These are phyloP conservation scores for thale cress (Arabidopsis thaliana) DNA, from an alignment of 345 rosid species.

Conservation along the genomic window DNA sequence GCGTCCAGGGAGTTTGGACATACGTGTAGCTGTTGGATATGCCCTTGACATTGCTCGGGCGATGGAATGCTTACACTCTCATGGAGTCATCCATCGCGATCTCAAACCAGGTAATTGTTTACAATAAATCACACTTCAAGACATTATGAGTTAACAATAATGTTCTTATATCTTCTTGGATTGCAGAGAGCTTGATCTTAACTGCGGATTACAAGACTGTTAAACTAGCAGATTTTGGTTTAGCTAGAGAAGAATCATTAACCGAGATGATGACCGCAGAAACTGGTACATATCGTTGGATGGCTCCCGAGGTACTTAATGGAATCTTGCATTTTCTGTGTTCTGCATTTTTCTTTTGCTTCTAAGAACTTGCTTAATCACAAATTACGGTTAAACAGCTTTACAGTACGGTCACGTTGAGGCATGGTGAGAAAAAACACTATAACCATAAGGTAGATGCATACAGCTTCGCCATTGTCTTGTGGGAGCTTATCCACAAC, in stretches of 20 bases:
- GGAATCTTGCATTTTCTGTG: constrained; percentile 8
- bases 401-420: constrained; percentile 93
- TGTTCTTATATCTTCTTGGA: neutral
- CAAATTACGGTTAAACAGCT: constrained; percentile 54
- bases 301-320: constrained; percentile 92
- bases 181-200: constrained; percentile 83
- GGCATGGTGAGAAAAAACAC: constrained; percentile 97
- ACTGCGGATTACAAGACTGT: constrained; percentile 84
- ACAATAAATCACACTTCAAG: neutral
- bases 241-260: constrained; percentile 96
- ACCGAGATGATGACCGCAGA: constrained; percentile 99
- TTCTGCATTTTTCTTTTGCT: constrained; percentile 3
- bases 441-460: constrained; percentile 95
- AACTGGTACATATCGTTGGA: constrained; percentile 98
- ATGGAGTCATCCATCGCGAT: constrained; percentile 97
- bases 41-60: constrained; percentile 98
- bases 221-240: constrained; percentile 91
- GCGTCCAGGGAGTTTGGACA: constrained; percentile 78
- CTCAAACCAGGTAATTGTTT: constrained; percentile 80
- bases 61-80: constrained; percentile 94
- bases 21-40: constrained; percentile 67
- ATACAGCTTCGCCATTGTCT: constrained; percentile 91
- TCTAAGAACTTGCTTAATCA: neutral
- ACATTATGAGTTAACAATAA: neutral
- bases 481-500: constrained; percentile 96